phyloP scores from a whole-genome alignment of 2,329 filamentous ascomycete genomes.

The Cryphonectria japonica region DNA sequence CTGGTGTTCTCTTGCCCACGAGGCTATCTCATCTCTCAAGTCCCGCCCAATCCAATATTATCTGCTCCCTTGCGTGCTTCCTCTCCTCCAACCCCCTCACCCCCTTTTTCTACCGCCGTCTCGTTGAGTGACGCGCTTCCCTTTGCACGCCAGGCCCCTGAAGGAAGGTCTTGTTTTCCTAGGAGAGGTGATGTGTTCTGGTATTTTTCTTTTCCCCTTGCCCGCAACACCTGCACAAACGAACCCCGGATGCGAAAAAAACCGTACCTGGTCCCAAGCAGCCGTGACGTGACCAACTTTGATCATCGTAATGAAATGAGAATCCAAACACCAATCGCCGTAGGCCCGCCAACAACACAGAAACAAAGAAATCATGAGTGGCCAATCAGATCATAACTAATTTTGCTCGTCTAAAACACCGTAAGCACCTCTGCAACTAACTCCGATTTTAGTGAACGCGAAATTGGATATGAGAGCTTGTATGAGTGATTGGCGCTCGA shows the following conservation, averaged over 20 bases:
- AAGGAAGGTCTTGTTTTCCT: slow-evolving; percentile 29
- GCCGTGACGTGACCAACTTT: background rate
- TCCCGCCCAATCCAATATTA: background rate
- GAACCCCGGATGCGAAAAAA: background rate
- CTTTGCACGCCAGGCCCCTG: background rate
- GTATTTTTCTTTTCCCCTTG: slow-evolving; percentile 33
- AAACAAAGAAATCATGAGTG: background rate
- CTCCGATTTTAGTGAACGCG: background rate
- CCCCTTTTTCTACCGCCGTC: background rate
- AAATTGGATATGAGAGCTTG: background rate
- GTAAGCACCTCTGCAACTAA: background rate
- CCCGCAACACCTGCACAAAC: slow-evolving; percentile 30
- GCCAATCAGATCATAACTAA: background rate
- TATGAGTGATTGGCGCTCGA: background rate
- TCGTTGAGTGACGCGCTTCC: background rate
- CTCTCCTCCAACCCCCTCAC: too few species aligned
- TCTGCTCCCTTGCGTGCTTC: background rate
- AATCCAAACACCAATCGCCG: slow-evolving; percentile 16
- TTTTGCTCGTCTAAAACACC: slow-evolving; percentile 14
- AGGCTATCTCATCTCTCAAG: background rate
- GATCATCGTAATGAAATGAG: slow-evolving; percentile 9
- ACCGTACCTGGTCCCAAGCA: background rate
- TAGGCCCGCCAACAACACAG: background rate
- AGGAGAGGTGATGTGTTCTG: slow-evolving; percentile 9
- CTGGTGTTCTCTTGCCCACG: background rate